These are phyloP conservation scores for Epichloe baconii DNA, from an alignment of 2,329 filamentous ascomycete species.

Conservation along the genomic window DNA sequence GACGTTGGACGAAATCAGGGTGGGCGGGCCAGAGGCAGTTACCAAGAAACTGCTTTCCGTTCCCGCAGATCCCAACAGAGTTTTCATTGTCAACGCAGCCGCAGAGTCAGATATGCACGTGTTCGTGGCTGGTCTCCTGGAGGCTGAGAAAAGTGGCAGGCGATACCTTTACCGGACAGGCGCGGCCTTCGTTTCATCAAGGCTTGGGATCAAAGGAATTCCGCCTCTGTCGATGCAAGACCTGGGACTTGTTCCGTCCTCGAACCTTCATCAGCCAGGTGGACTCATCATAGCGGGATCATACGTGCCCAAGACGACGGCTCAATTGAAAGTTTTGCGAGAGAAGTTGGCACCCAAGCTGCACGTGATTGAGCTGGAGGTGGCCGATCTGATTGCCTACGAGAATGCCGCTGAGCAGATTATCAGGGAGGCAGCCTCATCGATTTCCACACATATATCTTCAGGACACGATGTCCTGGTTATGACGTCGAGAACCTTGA, in stretches of 20 bases:
- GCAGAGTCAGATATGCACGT: slow-evolving; percentile 42
- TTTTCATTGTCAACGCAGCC: slow-evolving; percentile 41
- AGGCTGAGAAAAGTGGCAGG: slow-evolving; percentile 17
- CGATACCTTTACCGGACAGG: slow-evolving; percentile 26
- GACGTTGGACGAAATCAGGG: slow-evolving; percentile 17
- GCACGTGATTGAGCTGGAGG: slow-evolving; percentile 32
- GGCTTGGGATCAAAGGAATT: slow-evolving; percentile 36
- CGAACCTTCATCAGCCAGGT: slow-evolving; percentile 16
- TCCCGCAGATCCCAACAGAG: slow-evolving; percentile 19
- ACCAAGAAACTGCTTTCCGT: slow-evolving; percentile 18
- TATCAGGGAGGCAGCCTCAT: slow-evolving; percentile 19
- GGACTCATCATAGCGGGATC: slow-evolving; percentile 41
- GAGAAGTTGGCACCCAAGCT: slow-evolving; percentile 25
- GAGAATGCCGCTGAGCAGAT: slow-evolving; percentile 17
- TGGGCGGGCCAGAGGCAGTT: slow-evolving; percentile 16
- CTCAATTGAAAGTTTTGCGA: slow-evolving; percentile 32
- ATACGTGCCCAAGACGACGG: slow-evolving; percentile 45
- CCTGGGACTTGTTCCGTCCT: slow-evolving; percentile 18
- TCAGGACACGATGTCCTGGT: slow-evolving; percentile 38
- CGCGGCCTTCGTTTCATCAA: slow-evolving; percentile 28
- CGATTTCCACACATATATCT: slow-evolving; percentile 15
- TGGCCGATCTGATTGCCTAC: slow-evolving; percentile 18
- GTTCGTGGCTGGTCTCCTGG: slow-evolving; percentile 35
- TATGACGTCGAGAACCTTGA: slow-evolving; percentile 42
- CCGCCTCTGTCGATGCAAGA: slow-evolving; percentile 32